A percentile compares a stretch with the other conserved stretches of the same genome.
phyloP scores from a whole-genome alignment of 2,329 filamentous ascomycete species.

The Fusarium tupiense region DNA sequence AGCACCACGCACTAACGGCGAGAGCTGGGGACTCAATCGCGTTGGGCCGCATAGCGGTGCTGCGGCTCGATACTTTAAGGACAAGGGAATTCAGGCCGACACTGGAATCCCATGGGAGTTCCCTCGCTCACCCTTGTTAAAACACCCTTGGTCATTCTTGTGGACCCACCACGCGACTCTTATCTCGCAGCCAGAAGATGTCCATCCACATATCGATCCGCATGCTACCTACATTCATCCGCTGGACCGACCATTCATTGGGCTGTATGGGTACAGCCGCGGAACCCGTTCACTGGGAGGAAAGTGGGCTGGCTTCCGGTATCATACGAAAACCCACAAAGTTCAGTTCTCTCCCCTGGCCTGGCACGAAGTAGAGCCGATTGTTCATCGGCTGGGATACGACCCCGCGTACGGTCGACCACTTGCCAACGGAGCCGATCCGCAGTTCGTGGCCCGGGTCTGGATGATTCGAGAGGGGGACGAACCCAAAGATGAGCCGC shows the following conservation, averaged over 20 bases:
- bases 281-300: background rate
- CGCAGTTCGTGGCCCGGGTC: background rate
- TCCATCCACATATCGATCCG: background rate
- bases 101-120: background rate
- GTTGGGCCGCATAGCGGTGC: background rate
- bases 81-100: background rate
- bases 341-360: background rate
- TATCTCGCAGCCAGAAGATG: background rate
- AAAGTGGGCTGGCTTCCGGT: background rate
- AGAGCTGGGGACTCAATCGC: background rate
- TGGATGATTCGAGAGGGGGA: background rate
- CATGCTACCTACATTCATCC: fast-evolving
- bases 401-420: fast-evolving
- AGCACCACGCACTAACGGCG: background rate
- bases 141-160: no score
- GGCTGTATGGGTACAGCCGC: background rate
- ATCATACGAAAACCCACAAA: fast-evolving
- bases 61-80: background rate
- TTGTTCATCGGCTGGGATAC: background rate
- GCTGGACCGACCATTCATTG: background rate
- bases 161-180: background rate
- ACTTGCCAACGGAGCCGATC: background rate
- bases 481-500: background rate
- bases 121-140: background rate
- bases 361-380: background rate